These are phyloP conservation scores for Lactarius evosmus DNA, from an alignment of 768 basidiomycete genomes.

Conservation along the genomic window DNA sequence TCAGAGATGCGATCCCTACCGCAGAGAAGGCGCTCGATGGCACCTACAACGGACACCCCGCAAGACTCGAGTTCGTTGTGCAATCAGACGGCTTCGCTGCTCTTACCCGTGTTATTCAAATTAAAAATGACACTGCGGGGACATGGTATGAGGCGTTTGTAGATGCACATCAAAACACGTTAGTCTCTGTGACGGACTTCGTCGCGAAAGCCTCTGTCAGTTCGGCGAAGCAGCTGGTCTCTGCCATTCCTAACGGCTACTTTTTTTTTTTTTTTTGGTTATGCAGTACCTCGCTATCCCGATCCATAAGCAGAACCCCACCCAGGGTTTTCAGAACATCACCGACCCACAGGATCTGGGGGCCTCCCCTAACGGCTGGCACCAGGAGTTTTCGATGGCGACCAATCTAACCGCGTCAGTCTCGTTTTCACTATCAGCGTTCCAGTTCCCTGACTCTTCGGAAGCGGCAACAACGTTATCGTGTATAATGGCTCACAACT, in stretches of 20 bases:
- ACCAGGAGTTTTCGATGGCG: constrained; percentile 40
- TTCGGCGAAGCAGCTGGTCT: not conserved
- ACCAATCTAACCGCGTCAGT: constrained; percentile 34
- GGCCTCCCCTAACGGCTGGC: constrained; percentile 62
- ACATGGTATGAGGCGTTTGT: constrained; percentile 58
- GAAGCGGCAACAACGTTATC: constrained; percentile 41
- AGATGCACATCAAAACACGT: constrained; percentile 51
- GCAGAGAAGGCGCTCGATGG: constrained; percentile 41
- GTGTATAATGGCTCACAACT: constrained; percentile 32
- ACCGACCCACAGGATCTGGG: constrained; percentile 50
- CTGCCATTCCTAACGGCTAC: not conserved
- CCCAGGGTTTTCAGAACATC: constrained; percentile 48
- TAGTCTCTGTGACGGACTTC: constrained; percentile 52
- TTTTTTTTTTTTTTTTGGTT: not conserved
- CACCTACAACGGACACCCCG: constrained; percentile 40
- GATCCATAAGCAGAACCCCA: constrained; percentile 46
- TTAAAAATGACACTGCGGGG: constrained; percentile 41
- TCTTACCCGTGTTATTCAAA: constrained; percentile 43
- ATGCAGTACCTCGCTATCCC: constrained; percentile 42
- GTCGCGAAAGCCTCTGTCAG: constrained; percentile 44
- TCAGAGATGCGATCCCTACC: constrained; percentile 37
- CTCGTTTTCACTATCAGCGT: not conserved
- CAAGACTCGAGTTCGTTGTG: constrained; percentile 42
- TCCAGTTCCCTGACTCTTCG: not conserved
- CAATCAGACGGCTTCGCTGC: constrained; percentile 39